phyloP scores from a whole-genome alignment of 106 monocot genomes.

The Vanilla planifolia region DNA sequence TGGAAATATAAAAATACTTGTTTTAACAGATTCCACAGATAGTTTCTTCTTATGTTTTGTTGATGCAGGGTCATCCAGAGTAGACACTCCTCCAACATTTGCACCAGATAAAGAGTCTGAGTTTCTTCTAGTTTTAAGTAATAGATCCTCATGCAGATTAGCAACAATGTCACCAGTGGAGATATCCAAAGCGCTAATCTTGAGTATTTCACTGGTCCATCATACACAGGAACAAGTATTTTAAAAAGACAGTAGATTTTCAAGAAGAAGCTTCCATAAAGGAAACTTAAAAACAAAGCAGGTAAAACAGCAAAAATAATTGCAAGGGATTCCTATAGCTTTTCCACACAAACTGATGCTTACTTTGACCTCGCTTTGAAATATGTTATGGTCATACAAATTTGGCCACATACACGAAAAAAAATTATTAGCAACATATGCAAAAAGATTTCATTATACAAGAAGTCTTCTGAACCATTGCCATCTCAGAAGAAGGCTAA shows the following conservation, averaged over 20 bases:
- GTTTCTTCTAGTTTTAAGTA: conserved; percentile 19
- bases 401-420: too few relatives aligned
- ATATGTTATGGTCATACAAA: too few relatives aligned
- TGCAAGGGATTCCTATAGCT: background rate
- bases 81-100: conserved; percentile 9
- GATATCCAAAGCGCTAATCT: conserved; percentile 52
- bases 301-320: background rate
- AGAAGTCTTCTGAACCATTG: too few relatives aligned
- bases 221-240: conserved; percentile 8
- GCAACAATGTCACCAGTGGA: conserved; percentile 45
- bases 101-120: conserved; percentile 13
- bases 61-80: conserved; percentile 2
- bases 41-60: conserved; percentile 24
- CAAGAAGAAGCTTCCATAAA: background rate
- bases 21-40: conserved; percentile 37
- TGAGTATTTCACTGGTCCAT: conserved; percentile 49
- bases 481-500: too few relatives aligned
- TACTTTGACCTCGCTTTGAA: too few relatives aligned
- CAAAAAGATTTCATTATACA: too few relatives aligned
- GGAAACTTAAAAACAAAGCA: background rate
- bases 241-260: conserved; percentile 2
- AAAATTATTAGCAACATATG: too few relatives aligned
- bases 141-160: conserved; percentile 47
- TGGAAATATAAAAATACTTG: conserved; percentile 39
- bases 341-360: background rate